Conservation (phyloP, 805 yeast genomes). For the Lipomyces orientalis region DNA sequence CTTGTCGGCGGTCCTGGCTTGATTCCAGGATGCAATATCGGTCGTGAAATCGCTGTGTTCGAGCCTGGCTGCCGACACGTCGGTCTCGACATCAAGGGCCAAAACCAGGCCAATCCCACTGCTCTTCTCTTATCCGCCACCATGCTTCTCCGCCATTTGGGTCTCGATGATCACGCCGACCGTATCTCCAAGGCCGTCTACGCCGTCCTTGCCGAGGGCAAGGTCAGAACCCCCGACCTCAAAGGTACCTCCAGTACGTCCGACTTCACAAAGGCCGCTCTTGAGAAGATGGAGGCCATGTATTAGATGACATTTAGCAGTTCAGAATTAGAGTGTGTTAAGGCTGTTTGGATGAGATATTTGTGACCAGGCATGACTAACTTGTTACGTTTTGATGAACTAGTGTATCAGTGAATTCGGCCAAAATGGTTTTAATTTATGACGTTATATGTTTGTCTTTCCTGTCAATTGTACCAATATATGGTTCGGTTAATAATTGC, state of each 20-base stretch:
- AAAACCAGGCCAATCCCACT: slow-evolving; percentile 96
- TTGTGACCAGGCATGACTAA: background rate
- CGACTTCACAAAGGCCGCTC: slow-evolving; percentile 91
- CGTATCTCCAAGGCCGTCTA: slow-evolving; percentile 88
- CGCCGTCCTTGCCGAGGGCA: slow-evolving; percentile 87
- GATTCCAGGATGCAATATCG: slow-evolving; percentile 98
- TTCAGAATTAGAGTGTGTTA: background rate
- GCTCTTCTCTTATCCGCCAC: slow-evolving; percentile 93
- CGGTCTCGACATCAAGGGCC: slow-evolving; percentile 94
- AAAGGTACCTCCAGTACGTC: slow-evolving; percentile 91
- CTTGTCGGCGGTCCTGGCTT: slow-evolving; percentile 97
- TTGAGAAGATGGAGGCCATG: slow-evolving; percentile 45
- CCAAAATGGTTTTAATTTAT: background rate
- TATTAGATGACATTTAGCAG: background rate
- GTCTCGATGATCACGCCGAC: slow-evolving; percentile 82
- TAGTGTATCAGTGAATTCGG: background rate
- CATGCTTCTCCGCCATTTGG: slow-evolving; percentile 93
- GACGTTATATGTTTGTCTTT: background rate
- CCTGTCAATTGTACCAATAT: background rate
- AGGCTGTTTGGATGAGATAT: background rate
- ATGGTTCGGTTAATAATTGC: background rate
- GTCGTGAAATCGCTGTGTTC: slow-evolving; percentile 96
- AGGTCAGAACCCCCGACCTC: slow-evolving; percentile 82
- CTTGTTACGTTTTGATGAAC: background rate
- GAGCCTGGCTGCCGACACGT: slow-evolving; percentile 99